phyloP scores from a whole-genome alignment of 352 stramenopile genomes.

The Saprolegnia diclina region DNA sequence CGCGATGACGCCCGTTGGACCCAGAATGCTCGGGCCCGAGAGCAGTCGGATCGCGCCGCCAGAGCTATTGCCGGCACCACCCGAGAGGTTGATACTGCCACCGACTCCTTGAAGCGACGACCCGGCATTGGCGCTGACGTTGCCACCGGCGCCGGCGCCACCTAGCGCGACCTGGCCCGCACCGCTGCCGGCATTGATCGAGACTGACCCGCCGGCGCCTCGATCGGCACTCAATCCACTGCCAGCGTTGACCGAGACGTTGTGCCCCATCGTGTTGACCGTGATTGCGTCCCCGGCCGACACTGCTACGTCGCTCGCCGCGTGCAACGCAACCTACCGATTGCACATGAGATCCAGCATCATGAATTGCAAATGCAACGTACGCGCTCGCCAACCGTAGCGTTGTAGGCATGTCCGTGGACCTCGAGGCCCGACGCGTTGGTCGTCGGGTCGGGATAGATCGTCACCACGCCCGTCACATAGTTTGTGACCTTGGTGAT shows the following conservation, averaged over 20 bases:
- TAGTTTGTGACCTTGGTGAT: slow-evolving; percentile 33
- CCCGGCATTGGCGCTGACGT: not conserved
- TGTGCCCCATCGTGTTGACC: slow-evolving; percentile 11
- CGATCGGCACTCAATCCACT: slow-evolving; percentile 9
- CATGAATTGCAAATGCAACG: too few species aligned
- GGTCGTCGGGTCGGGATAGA: slow-evolving; percentile 28
- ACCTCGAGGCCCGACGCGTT: too few species aligned
- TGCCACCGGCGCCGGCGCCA: slow-evolving; percentile 19
- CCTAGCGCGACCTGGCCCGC: slow-evolving; percentile 18
- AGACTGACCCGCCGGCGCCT: slow-evolving; percentile 24
- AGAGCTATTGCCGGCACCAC: not conserved
- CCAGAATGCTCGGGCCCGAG: not conserved
- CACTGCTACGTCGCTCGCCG: too few species aligned
- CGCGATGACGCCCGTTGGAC: not conserved
- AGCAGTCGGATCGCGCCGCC: not conserved
- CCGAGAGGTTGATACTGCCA: not conserved
- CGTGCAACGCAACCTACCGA: too few species aligned
- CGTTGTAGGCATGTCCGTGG: too few species aligned
- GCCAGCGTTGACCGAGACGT: slow-evolving; percentile 32
- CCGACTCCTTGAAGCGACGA: not conserved
- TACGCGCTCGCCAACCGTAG: too few species aligned
- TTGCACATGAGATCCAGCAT: too few species aligned
- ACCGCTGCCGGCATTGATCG: slow-evolving; percentile 29
- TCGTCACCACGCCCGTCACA: slow-evolving; percentile 33
- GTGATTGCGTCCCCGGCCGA: too few species aligned